Evolutionary conservation across 768 basidiomycete species (phyloP).

Genomic region (Coprinopsis sp.): DNA sequence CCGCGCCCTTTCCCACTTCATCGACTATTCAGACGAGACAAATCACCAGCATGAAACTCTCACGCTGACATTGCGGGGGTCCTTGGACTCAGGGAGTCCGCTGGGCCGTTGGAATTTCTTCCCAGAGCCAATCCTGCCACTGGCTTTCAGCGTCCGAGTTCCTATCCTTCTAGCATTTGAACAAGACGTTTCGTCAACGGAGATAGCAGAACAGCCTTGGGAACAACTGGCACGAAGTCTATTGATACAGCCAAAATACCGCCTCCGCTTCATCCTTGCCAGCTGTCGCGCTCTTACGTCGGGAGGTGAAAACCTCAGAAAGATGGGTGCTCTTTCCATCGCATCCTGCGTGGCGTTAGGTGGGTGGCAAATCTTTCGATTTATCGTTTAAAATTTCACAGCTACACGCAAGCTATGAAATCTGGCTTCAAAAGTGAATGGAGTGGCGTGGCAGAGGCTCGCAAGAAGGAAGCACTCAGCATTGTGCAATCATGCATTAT

Average conservation of each 20-base stretch:
- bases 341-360: neutral
- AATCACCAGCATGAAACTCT: neutral
- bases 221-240: neutral
- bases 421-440: neutral
- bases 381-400: neutral
- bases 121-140: neutral
- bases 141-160: neutral
- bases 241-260: neutral
- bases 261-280: neutral
- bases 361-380: neutral
- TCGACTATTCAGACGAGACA: neutral
- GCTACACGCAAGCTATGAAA: neutral
- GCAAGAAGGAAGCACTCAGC: neutral
- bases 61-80: neutral
- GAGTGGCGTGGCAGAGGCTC: neutral
- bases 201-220: conserved; percentile 1
- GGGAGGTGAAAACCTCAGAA: neutral
- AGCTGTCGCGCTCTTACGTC: neutral
- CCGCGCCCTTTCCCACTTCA: neutral
- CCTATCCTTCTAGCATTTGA: neutral
- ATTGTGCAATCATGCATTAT: neutral
- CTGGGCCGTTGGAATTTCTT: neutral
- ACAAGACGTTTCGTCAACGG: neutral
- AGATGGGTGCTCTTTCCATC: neutral
- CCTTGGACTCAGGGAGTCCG: neutral